Conservation (phyloP, 23 red algal species). For the Gracilaria caudata region DNA sequence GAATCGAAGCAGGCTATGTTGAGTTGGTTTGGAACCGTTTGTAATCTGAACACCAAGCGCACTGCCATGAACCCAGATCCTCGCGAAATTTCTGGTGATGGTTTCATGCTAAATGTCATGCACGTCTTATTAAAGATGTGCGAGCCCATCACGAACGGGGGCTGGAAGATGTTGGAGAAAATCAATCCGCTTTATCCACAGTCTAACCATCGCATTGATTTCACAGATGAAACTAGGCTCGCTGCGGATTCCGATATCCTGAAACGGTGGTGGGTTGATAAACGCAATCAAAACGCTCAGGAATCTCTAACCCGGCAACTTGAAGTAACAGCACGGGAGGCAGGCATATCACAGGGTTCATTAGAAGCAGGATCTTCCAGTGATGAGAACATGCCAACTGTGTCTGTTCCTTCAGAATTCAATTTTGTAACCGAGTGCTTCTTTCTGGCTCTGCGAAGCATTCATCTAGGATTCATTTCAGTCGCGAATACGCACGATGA, state of each 20-base stretch:
- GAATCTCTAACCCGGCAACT: constrained; percentile 74
- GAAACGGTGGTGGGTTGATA: constrained; percentile 81
- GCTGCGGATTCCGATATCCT: constrained; percentile 79
- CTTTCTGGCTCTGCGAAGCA: constrained; percentile 78
- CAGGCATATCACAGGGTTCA: constrained; percentile 19
- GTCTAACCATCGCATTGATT: constrained; percentile 79
- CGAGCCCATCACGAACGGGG: constrained; percentile 80
- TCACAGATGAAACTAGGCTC: constrained; percentile 86
- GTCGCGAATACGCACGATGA: constrained; percentile 81
- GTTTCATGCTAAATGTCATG: constrained; percentile 94
- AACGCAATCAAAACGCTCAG: constrained; percentile 81
- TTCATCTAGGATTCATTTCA: constrained; percentile 83
- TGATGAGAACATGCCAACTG: neutral
- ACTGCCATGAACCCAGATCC: constrained; percentile 75
- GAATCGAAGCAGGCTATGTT: constrained; percentile 71
- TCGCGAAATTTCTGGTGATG: constrained; percentile 65
- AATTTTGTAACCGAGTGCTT: constrained; percentile 94
- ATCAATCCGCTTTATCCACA: constrained; percentile 81
- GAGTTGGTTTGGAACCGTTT: constrained; percentile 77
- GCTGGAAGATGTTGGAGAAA: constrained; percentile 87
- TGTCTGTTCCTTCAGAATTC: constrained; percentile 52
- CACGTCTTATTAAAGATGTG: constrained; percentile 82
- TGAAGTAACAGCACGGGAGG: constrained; percentile 48
- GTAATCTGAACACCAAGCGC: constrained; percentile 75
- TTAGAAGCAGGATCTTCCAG: constrained; percentile 24